These are phyloP conservation scores for Fraxinus latifolia DNA, from an alignment of 305 asterid genomes.

Conservation along the genomic window DNA sequence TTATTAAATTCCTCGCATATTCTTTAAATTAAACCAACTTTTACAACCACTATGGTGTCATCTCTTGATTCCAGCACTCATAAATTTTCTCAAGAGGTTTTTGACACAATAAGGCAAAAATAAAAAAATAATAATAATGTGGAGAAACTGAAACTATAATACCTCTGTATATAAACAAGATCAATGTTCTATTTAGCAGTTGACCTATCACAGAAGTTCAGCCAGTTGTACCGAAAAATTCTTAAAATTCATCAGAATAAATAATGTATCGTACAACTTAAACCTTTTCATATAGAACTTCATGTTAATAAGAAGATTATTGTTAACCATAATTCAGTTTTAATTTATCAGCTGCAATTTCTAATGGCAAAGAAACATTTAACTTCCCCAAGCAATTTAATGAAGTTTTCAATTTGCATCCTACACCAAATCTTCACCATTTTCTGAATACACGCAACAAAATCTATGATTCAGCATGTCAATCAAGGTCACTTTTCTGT, in stretches of 20 bases:
- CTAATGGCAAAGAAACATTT: not conserved
- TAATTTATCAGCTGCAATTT: not conserved
- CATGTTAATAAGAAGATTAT: not conserved
- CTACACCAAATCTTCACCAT: not conserved
- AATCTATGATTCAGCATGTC: not conserved
- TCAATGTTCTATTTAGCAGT: not conserved
- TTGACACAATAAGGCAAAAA: not conserved
- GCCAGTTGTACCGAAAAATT: not conserved
- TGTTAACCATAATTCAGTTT: not conserved
- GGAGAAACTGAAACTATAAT: not conserved
- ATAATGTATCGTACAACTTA: not conserved
- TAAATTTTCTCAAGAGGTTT: not conserved
- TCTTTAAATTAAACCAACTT: not conserved
- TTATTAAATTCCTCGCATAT: not conserved
- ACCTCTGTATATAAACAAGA: not conserved
- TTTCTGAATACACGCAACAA: not conserved
- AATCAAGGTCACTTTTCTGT: not conserved
- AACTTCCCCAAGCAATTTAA: not conserved
- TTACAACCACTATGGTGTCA: not conserved
- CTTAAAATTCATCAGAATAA: not conserved
- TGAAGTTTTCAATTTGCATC: not conserved
- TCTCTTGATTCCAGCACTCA: not conserved
- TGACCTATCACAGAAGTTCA: not conserved
- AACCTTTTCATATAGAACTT: not conserved
- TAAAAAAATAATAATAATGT: not conserved